Evolutionary conservation across 768 basidiomycete genomes (phyloP).

Genomic region (Guyanaporus albipodus): DNA sequence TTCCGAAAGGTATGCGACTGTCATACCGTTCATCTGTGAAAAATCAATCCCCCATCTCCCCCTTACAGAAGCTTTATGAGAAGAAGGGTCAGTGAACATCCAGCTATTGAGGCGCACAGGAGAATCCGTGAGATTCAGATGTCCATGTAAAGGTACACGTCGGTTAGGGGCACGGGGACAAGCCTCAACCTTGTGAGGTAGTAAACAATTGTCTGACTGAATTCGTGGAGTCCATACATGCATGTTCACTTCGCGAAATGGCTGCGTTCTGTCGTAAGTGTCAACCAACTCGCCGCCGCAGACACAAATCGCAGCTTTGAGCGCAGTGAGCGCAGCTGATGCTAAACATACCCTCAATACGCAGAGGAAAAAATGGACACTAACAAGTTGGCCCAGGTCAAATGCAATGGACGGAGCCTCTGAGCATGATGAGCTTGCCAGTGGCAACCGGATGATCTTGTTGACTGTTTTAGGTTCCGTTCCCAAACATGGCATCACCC

Average conservation of each 20-base stretch:
- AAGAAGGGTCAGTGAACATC: not conserved
- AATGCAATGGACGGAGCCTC: too few relatives aligned
- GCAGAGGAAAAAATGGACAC: not conserved
- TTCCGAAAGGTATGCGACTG: conserved; percentile 6
- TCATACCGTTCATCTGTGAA: not conserved
- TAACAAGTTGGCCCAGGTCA: too few relatives aligned
- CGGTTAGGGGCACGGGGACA: too few relatives aligned
- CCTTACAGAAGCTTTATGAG: not conserved
- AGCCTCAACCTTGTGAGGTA: too few relatives aligned
- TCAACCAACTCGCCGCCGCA: too few relatives aligned
- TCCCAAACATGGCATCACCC: conserved; percentile 16
- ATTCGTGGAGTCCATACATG: not conserved
- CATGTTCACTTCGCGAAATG: not conserved
- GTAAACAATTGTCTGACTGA: too few relatives aligned
- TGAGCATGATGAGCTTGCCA: too few relatives aligned
- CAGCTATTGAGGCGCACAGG: not conserved
- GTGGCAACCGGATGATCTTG: conserved; percentile 15
- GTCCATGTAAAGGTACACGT: too few relatives aligned
- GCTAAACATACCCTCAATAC: not conserved
- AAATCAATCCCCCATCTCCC: not conserved
- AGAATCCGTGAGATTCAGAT: too few relatives aligned
- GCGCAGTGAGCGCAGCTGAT: too few relatives aligned
- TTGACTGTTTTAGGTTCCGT: conserved; percentile 2
- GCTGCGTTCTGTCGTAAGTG: too few relatives aligned
- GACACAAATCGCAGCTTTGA: conserved; percentile 2